These are phyloP conservation scores for Rickenella mellea DNA, from an alignment of 768 basidiomycete species.

Conservation along the genomic window DNA sequence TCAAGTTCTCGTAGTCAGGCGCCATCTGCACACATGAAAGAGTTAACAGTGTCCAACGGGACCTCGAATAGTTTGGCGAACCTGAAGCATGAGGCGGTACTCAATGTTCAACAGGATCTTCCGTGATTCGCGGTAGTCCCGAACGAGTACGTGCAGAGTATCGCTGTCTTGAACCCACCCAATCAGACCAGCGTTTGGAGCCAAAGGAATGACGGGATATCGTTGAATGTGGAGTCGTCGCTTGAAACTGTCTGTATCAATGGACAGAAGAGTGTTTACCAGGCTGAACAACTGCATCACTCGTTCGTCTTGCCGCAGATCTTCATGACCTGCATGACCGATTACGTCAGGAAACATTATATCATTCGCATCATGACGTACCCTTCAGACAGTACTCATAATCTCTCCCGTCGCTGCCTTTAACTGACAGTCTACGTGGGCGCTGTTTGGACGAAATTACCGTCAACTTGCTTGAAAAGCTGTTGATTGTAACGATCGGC, in stretches of 20 bases:
- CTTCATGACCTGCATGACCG: no score
- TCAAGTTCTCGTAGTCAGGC: conserved; percentile 93
- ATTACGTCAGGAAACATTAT: no score
- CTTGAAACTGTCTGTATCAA: conserved; percentile 93
- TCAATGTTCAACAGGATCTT: conserved; percentile 97
- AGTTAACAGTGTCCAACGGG: not conserved
- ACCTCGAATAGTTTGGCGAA: conserved; percentile 22
- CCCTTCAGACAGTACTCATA: conserved; percentile 91
- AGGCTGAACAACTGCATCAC: conserved; percentile 99
- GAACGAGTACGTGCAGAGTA: conserved; percentile 90
- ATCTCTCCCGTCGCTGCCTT: conserved; percentile 87
- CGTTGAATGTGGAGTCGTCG: conserved; percentile 90
- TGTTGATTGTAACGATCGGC: conserved; percentile 68
- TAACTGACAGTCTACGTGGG: conserved; percentile 77
- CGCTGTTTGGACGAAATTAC: conserved; percentile 97
- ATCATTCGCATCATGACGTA: no score
- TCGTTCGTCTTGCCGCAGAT: conserved; percentile 95
- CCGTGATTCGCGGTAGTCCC: conserved; percentile 90
- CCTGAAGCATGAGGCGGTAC: conserved; percentile 97
- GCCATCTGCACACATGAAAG: conserved; percentile 64
- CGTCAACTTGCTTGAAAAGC: conserved; percentile 81
- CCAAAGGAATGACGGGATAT: conserved; percentile 87
- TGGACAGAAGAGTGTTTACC: conserved; percentile 87
- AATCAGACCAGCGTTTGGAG: conserved; percentile 88
- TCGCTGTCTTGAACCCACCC: conserved; percentile 97